A percentile compares a stretch with the other conserved stretches of the same genome.
Evolutionary conservation across 768 basidiomycete species (phyloP).

Genomic region (Kwoniella dendrophila): DNA sequence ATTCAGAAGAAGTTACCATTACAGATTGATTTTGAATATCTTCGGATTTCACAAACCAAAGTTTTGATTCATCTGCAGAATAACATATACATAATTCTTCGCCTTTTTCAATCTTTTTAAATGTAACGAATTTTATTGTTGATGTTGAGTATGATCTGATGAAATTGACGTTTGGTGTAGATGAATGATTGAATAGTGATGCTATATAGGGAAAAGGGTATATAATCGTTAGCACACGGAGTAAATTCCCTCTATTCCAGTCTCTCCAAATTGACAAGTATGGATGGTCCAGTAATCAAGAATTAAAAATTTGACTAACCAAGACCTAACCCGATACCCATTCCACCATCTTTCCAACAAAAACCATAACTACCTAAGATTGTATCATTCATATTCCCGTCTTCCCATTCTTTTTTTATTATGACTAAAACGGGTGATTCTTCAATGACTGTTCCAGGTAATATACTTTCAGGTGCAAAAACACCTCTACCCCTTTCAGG

Average conservation of each 20-base stretch:
- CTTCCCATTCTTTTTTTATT: slow-evolving; percentile 64
- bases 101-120: slow-evolving; percentile 32
- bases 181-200: slow-evolving; percentile 55
- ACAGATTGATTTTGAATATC: not conserved
- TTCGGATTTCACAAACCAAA: slow-evolving; percentile 47
- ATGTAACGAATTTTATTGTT: slow-evolving; percentile 47
- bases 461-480: slow-evolving; percentile 63
- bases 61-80: slow-evolving; percentile 50
- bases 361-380: slow-evolving; percentile 54
- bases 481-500: slow-evolving; percentile 56
- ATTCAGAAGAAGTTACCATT: slow-evolving; percentile 1
- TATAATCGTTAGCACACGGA: not conserved
- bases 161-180: slow-evolving; percentile 54
- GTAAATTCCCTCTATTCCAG: not conserved
- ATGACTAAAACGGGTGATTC: slow-evolving; percentile 83
- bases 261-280: not conserved
- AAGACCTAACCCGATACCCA: slow-evolving; percentile 50
- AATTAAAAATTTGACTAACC: slow-evolving; percentile 40
- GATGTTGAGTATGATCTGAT: slow-evolving; percentile 37
- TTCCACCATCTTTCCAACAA: slow-evolving; percentile 50
- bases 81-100: slow-evolving; percentile 55
- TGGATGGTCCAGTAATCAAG: too few relatives aligned
- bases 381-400: slow-evolving; percentile 43
- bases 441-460: slow-evolving; percentile 69
- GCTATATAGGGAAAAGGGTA: slow-evolving; percentile 16